Base-by-base conservation (phyloP, 495 filamentous ascomycete species). In the Aspergillus leporis region DNA sequence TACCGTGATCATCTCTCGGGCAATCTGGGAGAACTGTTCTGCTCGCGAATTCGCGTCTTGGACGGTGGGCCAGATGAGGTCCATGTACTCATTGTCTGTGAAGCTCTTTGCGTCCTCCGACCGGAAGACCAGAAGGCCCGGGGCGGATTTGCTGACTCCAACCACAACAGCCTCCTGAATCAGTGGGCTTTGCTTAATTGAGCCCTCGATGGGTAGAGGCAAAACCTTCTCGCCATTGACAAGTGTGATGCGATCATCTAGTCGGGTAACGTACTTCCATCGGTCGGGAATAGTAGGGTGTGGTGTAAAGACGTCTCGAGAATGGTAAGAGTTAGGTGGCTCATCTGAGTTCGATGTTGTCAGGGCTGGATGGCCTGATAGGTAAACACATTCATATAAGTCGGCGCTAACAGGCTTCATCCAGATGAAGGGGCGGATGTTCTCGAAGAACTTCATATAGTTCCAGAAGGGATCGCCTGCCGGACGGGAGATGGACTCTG, bases 201-300 rank as follows among this genome's bases (percentile, higher is more conserved):
- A 67, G 1, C 83, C 81, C 65, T 90, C 88, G 48, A 87, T 83
- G 0, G 77, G 70, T 5, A 88, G 61, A 0, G 88, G 87, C n/a
- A 87, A 72, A 0, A 89, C 79, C 56, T 92, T 92, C 63, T 90
- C 87, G 0, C 88, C 88, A 56, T 84, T 91, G 6, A 81, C 64
- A 8, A 91, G 77, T 0, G 82, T 86, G 14, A 91, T 77, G 2
- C 80, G 74, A 60, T 89, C 85, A 55, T 92, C 89, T 2, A 82
- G 63, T 6, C 88, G 77, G 5, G 76, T 79, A 19, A 83, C 64
- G 55, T 87, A 89, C 60, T 87, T 90, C 83, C 86, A 92, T 5
- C 81, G 77, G 56, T 81, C 73, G 1, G 78, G 69, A 18, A 84
- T 79, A 7, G 77, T 80, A 0, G 85, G 82, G 53, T 90, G 87